Percentiles rank a stretch among this genome's conserved stretches.
These are phyloP conservation scores for Niebla homalea DNA, from an alignment of 495 filamentous ascomycete species.

Conservation along the genomic window DNA sequence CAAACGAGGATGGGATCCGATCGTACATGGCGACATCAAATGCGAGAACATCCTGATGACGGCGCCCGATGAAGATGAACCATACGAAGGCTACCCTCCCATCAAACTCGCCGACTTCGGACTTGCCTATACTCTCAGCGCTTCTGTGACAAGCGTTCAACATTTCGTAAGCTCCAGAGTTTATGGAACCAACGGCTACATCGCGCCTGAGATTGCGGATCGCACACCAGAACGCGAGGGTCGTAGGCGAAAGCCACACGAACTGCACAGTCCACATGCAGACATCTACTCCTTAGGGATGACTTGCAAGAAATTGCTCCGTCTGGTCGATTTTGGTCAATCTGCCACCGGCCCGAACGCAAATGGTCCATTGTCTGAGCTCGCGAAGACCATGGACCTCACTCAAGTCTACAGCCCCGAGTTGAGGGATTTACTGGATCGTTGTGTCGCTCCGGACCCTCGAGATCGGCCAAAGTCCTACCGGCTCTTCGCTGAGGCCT, in stretches of 20 bases:
- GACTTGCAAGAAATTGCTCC: not conserved
- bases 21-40: constrained; percentile 45
- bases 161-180: not conserved
- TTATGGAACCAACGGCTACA: constrained; percentile 4
- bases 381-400: constrained; percentile 22
- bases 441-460: not conserved
- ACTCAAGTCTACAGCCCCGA: constrained; percentile 29
- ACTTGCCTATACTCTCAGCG: constrained; percentile 3
- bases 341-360: not conserved
- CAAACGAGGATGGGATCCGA: constrained; percentile 10
- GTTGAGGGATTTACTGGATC: constrained; percentile 17
- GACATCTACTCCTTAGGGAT: constrained; percentile 9
- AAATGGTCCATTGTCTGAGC: constrained; percentile 9
- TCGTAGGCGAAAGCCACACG: not conserved
- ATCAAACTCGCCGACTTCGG: constrained; percentile 17
- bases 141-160: constrained; percentile 1
- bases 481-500: not conserved
- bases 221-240: constrained; percentile 3
- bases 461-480: not conserved
- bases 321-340: not conserved
- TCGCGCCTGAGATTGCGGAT: constrained; percentile 5
- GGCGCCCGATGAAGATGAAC: not conserved
- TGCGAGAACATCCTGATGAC: constrained; percentile 37
- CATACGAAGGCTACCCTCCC: constrained; percentile 6
- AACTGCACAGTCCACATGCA: constrained; percentile 4